phyloP scores from a whole-genome alignment of 2,329 filamentous ascomycete species.

The Ceratocystis eucalypticola region DNA sequence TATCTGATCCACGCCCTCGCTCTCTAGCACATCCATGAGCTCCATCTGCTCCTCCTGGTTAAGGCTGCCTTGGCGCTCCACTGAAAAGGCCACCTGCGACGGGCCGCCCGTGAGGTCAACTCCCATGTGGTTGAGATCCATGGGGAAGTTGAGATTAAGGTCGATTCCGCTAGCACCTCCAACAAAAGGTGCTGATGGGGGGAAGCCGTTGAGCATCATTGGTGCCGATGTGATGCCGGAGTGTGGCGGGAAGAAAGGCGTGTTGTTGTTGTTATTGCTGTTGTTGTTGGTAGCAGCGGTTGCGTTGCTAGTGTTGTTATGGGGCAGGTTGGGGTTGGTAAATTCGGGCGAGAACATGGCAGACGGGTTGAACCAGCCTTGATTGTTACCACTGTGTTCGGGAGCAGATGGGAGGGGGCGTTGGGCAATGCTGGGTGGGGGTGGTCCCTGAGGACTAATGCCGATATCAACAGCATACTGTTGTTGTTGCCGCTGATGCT shows the following conservation, averaged over 20 bases:
- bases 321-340: neutral
- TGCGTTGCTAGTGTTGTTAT: conserved; percentile 12
- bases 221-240: conserved; percentile 31
- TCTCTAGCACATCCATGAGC: conserved; percentile 68
- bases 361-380: conserved; percentile 14
- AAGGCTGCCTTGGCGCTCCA: conserved; percentile 51
- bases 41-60: conserved; percentile 72
- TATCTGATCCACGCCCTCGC: conserved; percentile 49
- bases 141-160: conserved; percentile 23
- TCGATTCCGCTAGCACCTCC: conserved; percentile 14
- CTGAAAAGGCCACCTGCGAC: conserved; percentile 26
- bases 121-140: conserved; percentile 24
- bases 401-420: conserved; percentile 24
- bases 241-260: conserved; percentile 27
- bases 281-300: conserved; percentile 5
- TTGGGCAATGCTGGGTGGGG: conserved; percentile 27
- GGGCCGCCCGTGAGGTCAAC: conserved; percentile 17
- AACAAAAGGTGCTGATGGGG: conserved; percentile 19
- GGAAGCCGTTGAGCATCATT: conserved; percentile 24
- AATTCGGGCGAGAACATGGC: conserved; percentile 19
- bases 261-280: conserved; percentile 17
- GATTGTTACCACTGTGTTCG: conserved; percentile 3
- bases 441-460: conserved; percentile 11
- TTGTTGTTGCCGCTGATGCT: conserved; percentile 10
- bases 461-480: neutral